Conservation (phyloP, 805 yeast genomes). For the Metschnikowia kofuensis region DNA sequence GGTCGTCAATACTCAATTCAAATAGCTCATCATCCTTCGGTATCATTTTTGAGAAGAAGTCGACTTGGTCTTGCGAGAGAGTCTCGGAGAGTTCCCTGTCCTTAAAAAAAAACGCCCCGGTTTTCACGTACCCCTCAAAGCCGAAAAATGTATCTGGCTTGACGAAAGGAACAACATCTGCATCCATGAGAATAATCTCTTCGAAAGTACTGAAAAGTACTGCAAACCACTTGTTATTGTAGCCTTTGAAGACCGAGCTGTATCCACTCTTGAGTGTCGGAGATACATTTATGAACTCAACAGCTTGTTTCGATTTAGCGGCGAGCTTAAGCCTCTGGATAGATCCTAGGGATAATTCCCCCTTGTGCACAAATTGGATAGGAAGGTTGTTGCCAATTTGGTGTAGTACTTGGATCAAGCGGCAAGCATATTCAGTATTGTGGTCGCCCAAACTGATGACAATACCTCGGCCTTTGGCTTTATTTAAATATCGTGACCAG, state of each 20-base stretch:
- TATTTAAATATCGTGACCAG: slow-evolving; percentile 7
- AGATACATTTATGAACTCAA: slow-evolving; percentile 16
- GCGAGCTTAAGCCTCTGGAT: not conserved
- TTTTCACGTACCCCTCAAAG: slow-evolving; percentile 9
- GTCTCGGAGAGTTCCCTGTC: slow-evolving; percentile 15
- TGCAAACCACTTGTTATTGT: slow-evolving; percentile 21
- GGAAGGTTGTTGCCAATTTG: slow-evolving; percentile 11
- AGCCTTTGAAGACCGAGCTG: slow-evolving; percentile 26
- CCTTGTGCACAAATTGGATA: slow-evolving; percentile 14
- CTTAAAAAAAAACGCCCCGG: slow-evolving; percentile 34
- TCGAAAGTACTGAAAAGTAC: slow-evolving; percentile 31
- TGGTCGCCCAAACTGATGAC: slow-evolving; percentile 13
- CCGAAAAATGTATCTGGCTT: slow-evolving; percentile 9
- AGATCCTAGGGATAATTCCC: slow-evolving; percentile 9
- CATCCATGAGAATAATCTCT: slow-evolving; percentile 16
- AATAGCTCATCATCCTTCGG: slow-evolving; percentile 7
- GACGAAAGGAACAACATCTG: slow-evolving; percentile 16
- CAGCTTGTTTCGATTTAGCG: slow-evolving; percentile 7
- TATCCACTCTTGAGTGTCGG: slow-evolving; percentile 17
- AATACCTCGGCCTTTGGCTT: slow-evolving; percentile 11
- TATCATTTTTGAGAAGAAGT: slow-evolving; percentile 8
- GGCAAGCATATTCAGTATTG: slow-evolving; percentile 10
- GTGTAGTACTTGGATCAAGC: slow-evolving; percentile 11
- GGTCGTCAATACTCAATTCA: slow-evolving; percentile 3
- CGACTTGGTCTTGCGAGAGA: slow-evolving; percentile 4